These are phyloP conservation scores for Sporobolus alterniflorus DNA, from an alignment of 202 grass and related monocot species.

Conservation along the genomic window DNA sequence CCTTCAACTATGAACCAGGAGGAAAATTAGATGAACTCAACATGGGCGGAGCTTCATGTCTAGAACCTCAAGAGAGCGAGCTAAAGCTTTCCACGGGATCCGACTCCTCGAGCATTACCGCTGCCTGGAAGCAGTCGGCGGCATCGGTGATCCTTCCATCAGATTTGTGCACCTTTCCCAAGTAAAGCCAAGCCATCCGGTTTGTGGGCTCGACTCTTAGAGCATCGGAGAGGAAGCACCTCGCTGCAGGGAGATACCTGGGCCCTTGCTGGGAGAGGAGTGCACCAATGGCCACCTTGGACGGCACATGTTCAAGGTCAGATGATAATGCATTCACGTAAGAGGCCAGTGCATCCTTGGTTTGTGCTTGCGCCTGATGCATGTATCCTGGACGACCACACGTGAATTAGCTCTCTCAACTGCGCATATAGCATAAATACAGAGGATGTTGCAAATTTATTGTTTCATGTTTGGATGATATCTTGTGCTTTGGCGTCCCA, in stretches of 20 bases:
- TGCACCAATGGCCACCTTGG: constrained; percentile 75
- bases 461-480: background rate
- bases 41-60: background rate
- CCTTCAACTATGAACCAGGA: no score
- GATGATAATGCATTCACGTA: constrained; percentile 67
- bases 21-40: no score
- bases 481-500: background rate
- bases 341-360: constrained; percentile 52
- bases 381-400: constrained; percentile 60
- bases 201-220: constrained; percentile 87
- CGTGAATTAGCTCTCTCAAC: background rate
- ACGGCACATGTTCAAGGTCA: constrained; percentile 64
- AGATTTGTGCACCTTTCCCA: constrained; percentile 76
- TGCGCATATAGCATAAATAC: background rate
- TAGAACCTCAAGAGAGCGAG: constrained; percentile 45
- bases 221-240: constrained; percentile 85
- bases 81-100: constrained; percentile 88
- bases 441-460: background rate
- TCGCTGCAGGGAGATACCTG: constrained; percentile 73
- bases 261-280: constrained; percentile 64
- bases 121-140: constrained; percentile 87
- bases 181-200: constrained; percentile 71
- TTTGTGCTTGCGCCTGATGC: constrained; percentile 45
- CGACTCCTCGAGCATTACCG: constrained; percentile 88
- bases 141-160: constrained; percentile 69